Evolutionary conservation across 352 stramenopile species (phyloP).

Genomic region (Pythium pectinolyticum): DNA sequence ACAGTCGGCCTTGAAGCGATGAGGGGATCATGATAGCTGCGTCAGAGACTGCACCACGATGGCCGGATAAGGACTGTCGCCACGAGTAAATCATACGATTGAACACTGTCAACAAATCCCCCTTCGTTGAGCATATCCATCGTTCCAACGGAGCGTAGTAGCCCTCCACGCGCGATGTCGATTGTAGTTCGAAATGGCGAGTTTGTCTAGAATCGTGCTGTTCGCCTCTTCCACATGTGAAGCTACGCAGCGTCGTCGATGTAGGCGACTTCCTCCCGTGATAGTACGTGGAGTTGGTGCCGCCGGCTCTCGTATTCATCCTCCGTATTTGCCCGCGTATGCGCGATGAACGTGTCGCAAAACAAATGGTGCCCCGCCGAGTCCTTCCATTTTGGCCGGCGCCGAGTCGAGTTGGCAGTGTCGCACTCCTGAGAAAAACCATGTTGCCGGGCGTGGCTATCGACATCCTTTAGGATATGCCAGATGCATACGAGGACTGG

Average conservation of each 20-base stretch:
- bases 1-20: too few species aligned
- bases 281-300: background rate
- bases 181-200: background rate
- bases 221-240: background rate
- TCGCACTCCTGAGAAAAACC: background rate
- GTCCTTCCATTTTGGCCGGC: background rate
- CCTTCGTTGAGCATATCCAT: too few species aligned
- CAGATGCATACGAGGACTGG: background rate
- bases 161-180: background rate
- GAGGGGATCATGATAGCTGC: too few species aligned
- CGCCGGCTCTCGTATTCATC: background rate
- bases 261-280: background rate
- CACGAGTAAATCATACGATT: background rate
- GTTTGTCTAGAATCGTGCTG: background rate
- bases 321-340: background rate
- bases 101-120: background rate
- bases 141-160: too few species aligned
- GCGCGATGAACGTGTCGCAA: background rate
- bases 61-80: background rate
- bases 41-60: too few species aligned
- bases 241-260: background rate
- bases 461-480: background rate
- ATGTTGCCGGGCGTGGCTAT: background rate
- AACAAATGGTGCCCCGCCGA: background rate
- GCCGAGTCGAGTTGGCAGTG: background rate